These are phyloP conservation scores for Nicotiana tabacum DNA, from an alignment of 257 asterid species.

Conservation along the genomic window DNA sequence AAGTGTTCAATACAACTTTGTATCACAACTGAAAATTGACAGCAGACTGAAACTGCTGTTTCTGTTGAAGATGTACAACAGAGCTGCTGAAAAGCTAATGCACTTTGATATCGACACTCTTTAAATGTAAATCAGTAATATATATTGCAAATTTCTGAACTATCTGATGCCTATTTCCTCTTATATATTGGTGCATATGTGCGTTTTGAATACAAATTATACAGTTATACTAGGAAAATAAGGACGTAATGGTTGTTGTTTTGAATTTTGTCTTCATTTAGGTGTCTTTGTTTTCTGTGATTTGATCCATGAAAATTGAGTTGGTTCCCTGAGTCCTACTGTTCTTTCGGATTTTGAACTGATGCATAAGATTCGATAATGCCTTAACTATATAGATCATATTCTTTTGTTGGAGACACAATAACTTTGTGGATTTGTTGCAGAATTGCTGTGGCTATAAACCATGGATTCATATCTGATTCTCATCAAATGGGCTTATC, in stretches of 20 bases:
- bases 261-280: background rate
- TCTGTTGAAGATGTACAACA: background rate
- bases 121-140: slow-evolving; percentile 4
- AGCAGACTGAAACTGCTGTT: background rate
- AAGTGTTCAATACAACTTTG: background rate
- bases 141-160: slow-evolving; percentile 3
- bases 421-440: background rate
- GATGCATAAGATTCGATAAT: background rate
- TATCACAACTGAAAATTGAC: background rate
- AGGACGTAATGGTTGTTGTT: background rate
- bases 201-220: background rate
- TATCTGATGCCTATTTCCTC: background rate
- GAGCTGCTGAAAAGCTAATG: background rate
- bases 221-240: background rate
- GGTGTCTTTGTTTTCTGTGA: background rate
- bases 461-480: background rate
- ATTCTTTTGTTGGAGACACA: background rate
- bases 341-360: background rate
- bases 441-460: background rate
- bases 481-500: background rate
- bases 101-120: background rate
- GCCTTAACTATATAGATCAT: background rate
- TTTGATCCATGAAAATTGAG: background rate
- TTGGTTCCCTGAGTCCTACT: background rate
- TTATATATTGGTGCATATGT: background rate